Percentiles rank a stretch among this genome's conserved stretches.
phyloP scores from a whole-genome alignment of 352 stramenopile species.

The Phytophthora tentaculata region DNA sequence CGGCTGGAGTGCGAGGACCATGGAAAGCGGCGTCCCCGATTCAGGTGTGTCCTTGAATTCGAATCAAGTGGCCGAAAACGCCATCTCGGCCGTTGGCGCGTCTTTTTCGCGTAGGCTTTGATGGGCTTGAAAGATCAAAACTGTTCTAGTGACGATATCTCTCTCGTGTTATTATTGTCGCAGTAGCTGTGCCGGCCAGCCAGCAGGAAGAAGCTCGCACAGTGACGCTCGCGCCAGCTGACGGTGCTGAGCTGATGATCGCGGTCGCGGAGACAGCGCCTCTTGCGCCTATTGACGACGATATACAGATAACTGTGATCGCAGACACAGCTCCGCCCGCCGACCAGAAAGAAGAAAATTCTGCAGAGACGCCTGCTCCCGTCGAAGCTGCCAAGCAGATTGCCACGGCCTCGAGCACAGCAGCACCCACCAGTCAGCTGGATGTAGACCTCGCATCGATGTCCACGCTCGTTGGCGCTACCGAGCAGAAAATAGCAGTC shows the following conservation, averaged over 20 bases:
- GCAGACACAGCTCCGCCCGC: background rate
- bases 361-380: background rate
- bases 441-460: background rate
- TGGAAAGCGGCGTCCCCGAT: slow-evolving; percentile 18
- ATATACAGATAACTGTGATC: too few species aligned
- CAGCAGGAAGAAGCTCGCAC: background rate
- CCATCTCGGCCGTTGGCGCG: slow-evolving; percentile 9
- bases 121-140: slow-evolving; percentile 1
- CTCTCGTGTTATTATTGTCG: background rate
- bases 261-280: background rate
- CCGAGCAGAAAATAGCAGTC: slow-evolving; percentile 1
- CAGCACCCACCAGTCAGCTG: background rate
- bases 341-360: background rate
- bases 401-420: background rate
- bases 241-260: background rate
- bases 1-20: background rate
- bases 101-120: slow-evolving; percentile 5
- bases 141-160: background rate
- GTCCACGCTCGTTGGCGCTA: background rate
- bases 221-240: background rate
- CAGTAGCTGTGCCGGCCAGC: slow-evolving; percentile 4
- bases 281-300: too few species aligned
- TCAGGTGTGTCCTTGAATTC: slow-evolving; percentile 16
- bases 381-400: background rate
- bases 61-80: slow-evolving; percentile 3